Evolutionary conservation across 2,329 filamentous ascomycete species (phyloP).

Genomic region (Calonectria honghensis): DNA sequence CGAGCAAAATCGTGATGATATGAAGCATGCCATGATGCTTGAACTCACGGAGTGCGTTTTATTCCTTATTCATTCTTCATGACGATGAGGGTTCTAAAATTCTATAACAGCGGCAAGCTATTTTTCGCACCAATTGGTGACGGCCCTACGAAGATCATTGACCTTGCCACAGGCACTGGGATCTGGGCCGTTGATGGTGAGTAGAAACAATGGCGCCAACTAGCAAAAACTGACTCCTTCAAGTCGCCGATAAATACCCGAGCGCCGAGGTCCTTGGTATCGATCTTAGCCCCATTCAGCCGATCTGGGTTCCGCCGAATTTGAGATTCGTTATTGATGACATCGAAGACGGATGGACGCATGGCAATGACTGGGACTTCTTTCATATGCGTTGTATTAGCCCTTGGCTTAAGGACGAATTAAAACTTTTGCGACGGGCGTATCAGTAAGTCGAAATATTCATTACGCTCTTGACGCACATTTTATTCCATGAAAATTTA

Average conservation of each 20-base stretch:
- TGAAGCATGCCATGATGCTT: slow-evolving; percentile 58
- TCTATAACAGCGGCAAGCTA: slow-evolving; percentile 43
- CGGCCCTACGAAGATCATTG: slow-evolving; percentile 49
- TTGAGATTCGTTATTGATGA: slow-evolving; percentile 62
- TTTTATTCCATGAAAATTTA: neutral
- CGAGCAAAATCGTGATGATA: slow-evolving; percentile 53
- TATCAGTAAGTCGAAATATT: slow-evolving; percentile 35
- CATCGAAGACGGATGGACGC: slow-evolving; percentile 69
- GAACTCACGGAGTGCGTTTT: slow-evolving; percentile 51
- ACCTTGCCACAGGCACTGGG: slow-evolving; percentile 49
- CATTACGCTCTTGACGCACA: neutral
- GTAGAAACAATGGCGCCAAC: rapidly evolving
- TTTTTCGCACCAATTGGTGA: slow-evolving; percentile 46
- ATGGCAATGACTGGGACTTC: slow-evolving; percentile 48
- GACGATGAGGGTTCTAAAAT: neutral
- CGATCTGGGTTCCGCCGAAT: slow-evolving; percentile 63
- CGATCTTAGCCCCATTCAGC: slow-evolving; percentile 53
- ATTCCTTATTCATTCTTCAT: rapidly evolving
- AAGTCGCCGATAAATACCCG: slow-evolving; percentile 54
- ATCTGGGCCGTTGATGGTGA: slow-evolving; percentile 52
- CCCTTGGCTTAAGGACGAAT: slow-evolving; percentile 48
- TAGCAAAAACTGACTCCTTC: neutral
- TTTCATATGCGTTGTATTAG: slow-evolving; percentile 52
- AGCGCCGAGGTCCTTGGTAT: slow-evolving; percentile 50
- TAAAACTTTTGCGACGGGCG: slow-evolving; percentile 45